Percentiles rank a stretch among this genome's conserved stretches.
Conservation (phyloP, 148 eudicot species). For the Vaccinium myrtillus region DNA sequence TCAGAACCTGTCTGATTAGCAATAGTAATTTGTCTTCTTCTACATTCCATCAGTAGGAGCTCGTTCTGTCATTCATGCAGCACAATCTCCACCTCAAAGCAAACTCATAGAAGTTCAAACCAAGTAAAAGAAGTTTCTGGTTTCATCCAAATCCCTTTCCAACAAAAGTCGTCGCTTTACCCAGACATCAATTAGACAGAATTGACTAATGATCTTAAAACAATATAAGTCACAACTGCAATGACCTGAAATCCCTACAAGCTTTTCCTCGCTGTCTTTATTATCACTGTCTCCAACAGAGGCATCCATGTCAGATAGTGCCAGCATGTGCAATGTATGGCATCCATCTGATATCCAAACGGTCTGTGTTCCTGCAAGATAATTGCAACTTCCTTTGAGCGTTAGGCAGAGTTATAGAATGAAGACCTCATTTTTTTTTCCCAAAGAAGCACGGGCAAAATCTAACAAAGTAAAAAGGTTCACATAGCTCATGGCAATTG, state of each 20-base stretch:
- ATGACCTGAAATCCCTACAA: slow-evolving; percentile 59
- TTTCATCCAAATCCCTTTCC: neutral
- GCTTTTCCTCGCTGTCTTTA: slow-evolving; percentile 37
- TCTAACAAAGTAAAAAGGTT: neutral
- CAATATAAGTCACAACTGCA: slow-evolving; percentile 6
- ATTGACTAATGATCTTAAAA: neutral
- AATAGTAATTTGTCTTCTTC: no score
- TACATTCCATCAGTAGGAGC: neutral
- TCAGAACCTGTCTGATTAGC: no score
- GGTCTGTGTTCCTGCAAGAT: slow-evolving; percentile 58
- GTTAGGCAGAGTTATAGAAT: neutral
- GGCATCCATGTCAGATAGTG: slow-evolving; percentile 42
- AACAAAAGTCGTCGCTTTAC: neutral
- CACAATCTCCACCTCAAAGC: neutral
- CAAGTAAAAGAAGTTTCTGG: neutral
- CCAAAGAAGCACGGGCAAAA: neutral
- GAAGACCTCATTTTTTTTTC: neutral
- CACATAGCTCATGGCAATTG: neutral
- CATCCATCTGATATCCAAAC: slow-evolving; percentile 83
- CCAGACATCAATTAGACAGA: neutral
- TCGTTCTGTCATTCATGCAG: neutral
- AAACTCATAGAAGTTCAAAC: slow-evolving; percentile 4
- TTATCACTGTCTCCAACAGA: slow-evolving; percentile 36
- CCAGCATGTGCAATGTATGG: slow-evolving; percentile 53
- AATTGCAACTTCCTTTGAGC: slow-evolving; percentile 13